A percentile compares a stretch with the other conserved stretches of the same genome.
phyloP scores from a whole-genome alignment of 495 filamentous ascomycete species.

The Talaromyces stipitatus region DNA sequence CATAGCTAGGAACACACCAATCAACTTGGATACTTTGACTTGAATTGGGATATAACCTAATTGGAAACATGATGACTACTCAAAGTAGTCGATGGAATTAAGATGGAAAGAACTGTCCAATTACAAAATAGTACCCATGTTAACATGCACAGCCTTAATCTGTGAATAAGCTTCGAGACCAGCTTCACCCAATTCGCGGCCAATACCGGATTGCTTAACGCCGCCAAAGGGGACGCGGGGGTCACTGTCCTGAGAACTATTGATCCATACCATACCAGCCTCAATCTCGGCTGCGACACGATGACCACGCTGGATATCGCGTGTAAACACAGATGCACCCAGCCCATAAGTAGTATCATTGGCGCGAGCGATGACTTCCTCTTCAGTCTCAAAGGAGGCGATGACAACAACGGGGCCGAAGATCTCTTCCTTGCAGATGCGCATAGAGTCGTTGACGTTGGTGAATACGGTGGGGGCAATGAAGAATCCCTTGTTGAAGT shows the following conservation, averaged over 20 bases:
- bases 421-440: slow-evolving; percentile 64
- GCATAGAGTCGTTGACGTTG: slow-evolving; percentile 58
- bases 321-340: slow-evolving; percentile 73
- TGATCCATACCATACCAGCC: slow-evolving; percentile 95
- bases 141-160: slow-evolving; percentile 73
- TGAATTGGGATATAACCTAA: background rate
- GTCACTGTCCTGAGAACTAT: slow-evolving; percentile 71
- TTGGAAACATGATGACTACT: background rate
- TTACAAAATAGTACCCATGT: slow-evolving; percentile 44
- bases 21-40: background rate
- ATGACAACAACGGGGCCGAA: slow-evolving; percentile 90
- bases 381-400: slow-evolving; percentile 69
- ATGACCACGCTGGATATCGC: slow-evolving; percentile 68
- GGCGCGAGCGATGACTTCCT: slow-evolving; percentile 71
- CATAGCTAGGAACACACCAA: background rate
- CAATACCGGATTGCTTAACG: slow-evolving; percentile 92
- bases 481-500: slow-evolving; percentile 50
- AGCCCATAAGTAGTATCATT: slow-evolving; percentile 84
- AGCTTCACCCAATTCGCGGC: slow-evolving; percentile 77
- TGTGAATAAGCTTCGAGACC: slow-evolving; percentile 75
- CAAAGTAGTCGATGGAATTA: no score
- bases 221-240: slow-evolving; percentile 79
- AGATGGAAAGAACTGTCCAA: background rate
- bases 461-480: slow-evolving; percentile 67
- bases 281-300: slow-evolving; percentile 71